A percentile compares a stretch with the other conserved stretches of the same genome.
Conservation (phyloP, 768 basidiomycete genomes). For the Rhodosporidiobolus sp. region DNA sequence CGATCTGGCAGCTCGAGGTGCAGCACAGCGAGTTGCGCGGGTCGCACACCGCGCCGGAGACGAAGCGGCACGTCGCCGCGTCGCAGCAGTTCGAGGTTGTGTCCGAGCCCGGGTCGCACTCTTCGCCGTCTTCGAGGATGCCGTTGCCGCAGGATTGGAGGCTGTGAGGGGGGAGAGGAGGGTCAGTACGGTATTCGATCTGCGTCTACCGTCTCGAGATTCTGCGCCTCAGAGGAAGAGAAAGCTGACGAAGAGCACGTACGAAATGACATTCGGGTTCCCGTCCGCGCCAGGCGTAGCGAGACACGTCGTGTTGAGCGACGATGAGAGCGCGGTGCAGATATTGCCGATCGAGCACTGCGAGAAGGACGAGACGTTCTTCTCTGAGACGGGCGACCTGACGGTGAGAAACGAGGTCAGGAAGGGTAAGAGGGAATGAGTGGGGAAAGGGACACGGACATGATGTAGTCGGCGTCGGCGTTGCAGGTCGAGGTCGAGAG, state of each 20-base stretch:
- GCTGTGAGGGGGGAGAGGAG: background rate
- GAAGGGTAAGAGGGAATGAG: background rate
- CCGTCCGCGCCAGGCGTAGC: conserved; percentile 56
- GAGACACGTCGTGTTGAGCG: conserved; percentile 66
- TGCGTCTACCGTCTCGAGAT: too few relatives aligned
- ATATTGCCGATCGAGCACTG: conserved; percentile 79
- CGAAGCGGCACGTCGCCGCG: conserved; percentile 61
- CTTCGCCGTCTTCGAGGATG: conserved; percentile 76
- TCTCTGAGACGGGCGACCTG: conserved; percentile 51
- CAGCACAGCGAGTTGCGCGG: conserved; percentile 74
- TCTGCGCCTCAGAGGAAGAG: conserved; percentile 44
- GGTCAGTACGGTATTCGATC: background rate
- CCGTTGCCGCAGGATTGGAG: conserved; percentile 58
- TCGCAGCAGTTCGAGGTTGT: conserved; percentile 67
- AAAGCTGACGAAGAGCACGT: conserved; percentile 39
- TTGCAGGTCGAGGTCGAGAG: conserved; percentile 60
- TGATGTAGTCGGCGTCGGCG: conserved; percentile 68
- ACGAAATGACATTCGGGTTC: conserved; percentile 32
- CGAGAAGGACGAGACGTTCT: conserved; percentile 63
- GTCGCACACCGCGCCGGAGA: conserved; percentile 68
- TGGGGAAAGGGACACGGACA: conserved; percentile 54
- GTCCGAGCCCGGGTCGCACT: conserved; percentile 72
- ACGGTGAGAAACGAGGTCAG: background rate
- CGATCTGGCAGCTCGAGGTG: conserved; percentile 64
- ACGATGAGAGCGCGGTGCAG: conserved; percentile 54